Conservation (phyloP, 2,329 filamentous ascomycete species). For the Aspergillus hiratsukae region DNA sequence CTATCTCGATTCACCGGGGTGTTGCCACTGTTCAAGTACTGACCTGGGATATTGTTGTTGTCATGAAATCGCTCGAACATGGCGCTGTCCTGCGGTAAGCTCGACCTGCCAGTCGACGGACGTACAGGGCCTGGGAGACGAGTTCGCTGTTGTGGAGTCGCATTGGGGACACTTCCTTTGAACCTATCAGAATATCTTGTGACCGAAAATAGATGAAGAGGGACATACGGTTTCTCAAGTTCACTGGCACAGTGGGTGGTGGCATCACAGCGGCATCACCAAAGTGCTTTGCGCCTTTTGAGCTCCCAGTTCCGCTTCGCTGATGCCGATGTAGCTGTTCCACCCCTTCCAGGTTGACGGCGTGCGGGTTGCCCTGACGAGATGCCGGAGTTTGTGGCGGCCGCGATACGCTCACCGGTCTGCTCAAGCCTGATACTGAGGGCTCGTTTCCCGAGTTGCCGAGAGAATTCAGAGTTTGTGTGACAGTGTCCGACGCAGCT, state of each 20-base stretch:
- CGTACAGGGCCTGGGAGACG: slow-evolving; percentile 19
- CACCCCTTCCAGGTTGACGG: slow-evolving; percentile 24
- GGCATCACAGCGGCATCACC: slow-evolving; percentile 32
- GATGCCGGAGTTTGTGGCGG: slow-evolving; percentile 24
- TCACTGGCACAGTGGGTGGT: slow-evolving; percentile 21
- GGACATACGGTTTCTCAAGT: slow-evolving; percentile 21
- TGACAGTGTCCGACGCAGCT: slow-evolving; percentile 52
- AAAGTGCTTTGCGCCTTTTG: slow-evolving; percentile 24
- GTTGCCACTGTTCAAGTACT: not conserved
- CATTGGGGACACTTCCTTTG: slow-evolving; percentile 9
- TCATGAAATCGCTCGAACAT: slow-evolving; percentile 2
- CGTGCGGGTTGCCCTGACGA: slow-evolving; percentile 17
- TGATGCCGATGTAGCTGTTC: slow-evolving; percentile 38
- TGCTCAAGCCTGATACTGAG: slow-evolving; percentile 9
- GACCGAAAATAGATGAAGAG: not conserved
- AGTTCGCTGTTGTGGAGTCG: slow-evolving; percentile 25
- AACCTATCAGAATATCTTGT: not conserved
- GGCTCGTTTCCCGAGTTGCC: slow-evolving; percentile 15
- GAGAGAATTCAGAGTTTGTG: slow-evolving; percentile 42
- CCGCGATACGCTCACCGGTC: slow-evolving; percentile 7
- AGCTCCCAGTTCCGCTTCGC: slow-evolving; percentile 37
- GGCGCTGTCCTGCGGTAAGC: slow-evolving; percentile 16
- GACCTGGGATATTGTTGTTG: not conserved
- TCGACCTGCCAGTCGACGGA: slow-evolving; percentile 17
- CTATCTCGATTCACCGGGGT: not conserved